Base-by-base conservation (phyloP, 2,329 filamentous ascomycete genomes). In the Nemania diffusa region DNA sequence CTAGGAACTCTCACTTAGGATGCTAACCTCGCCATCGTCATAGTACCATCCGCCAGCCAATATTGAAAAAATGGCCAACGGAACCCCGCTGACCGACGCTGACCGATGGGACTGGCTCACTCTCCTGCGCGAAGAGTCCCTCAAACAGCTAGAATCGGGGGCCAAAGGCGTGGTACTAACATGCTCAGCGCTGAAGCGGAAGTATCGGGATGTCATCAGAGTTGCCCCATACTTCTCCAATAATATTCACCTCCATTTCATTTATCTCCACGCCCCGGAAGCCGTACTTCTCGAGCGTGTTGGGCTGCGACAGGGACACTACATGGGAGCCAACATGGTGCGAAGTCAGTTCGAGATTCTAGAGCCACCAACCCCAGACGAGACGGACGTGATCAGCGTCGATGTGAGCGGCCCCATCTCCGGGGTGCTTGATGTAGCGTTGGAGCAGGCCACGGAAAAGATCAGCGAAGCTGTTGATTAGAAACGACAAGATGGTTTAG, bases 41-140 rank as follows among this genome's bases (percentile, higher is more conserved):
- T 57, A 91, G 89, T 97, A 90, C 78, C 92, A 94, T 72, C 89
- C 92, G 0, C 81, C 86, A 34, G 85, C 91, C 75, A 97, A 95
- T 81, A 90, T 94, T 73, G 90, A 94, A 62, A 99, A 98, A 81
- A 99, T 99, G 96, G 85, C 87, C 76, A 86, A 85, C 73, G 93
- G 93, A 72, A 90, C 89, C 64, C 94, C 96, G 2, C 85, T 99
- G 40, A 97, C 92, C 63, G 96, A 99, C 77, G 91, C 90, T 67
- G 96, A 99, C 81, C 91, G 96, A 71, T 98, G 96, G 96, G 95
- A 97, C 83, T 99, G 96, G 96, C 89, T 99, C 70, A 92, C 91
- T 53, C 84, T 85, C 13, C 85, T 96, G 15, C 91, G 92, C 70
- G 87, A 93, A 71, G 90, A 90, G 75, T 88, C 89, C 6, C 83